Base-by-base conservation (phyloP, 768 basidiomycete species). In the Botryobasidium botryosum region DNA sequence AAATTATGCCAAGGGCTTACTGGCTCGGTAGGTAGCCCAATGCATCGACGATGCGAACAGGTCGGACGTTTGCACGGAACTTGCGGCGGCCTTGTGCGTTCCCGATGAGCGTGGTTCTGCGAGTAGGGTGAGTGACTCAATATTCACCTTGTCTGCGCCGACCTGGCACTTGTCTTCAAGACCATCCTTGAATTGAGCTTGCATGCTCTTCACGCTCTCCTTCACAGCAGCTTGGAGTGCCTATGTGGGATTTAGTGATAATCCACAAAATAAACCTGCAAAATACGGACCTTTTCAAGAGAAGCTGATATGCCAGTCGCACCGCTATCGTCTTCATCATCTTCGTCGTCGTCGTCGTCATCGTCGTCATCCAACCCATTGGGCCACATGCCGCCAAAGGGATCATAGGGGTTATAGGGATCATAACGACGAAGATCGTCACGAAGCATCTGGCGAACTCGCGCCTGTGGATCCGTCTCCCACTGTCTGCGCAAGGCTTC, bases 21-120 rank as follows among this genome's bases (percentile, higher is more conserved):
- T 72, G 4, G 71, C 72, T 47, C 72, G 64, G 53, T 72, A 76
- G 12, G 72, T 74, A 1, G 47, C 59, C 74, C 75, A 77, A 48
- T 77, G 74, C 69, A 75, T 73, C 4, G 66, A 62, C 5, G 52
- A 56, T 1, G 69, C 67, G 51, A 77, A 72, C 4, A 65, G 61
- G 42, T 75, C 72, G 0, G 64, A 57, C 7, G 67, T 69, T 5
- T 61, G 49, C 5, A 75, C 59, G 6, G 75, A 70, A 42, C 62
- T 60, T 1, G 58, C 59, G 12, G 71, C 62, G 32, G 63, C 64
- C 62, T 63, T 23, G 1, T 8, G 45, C 65, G 63, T 64, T 67
- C 42, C 5, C 43, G 18, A 48, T 25, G 20, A 33, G 47, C 15
- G n/a, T 27, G n/a, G n/a, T 36, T 17, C 29, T 24, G 15, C 21